phyloP scores from a whole-genome alignment of 192 early-diverging fungal genomes.

The Linnemannia hyalina region DNA sequence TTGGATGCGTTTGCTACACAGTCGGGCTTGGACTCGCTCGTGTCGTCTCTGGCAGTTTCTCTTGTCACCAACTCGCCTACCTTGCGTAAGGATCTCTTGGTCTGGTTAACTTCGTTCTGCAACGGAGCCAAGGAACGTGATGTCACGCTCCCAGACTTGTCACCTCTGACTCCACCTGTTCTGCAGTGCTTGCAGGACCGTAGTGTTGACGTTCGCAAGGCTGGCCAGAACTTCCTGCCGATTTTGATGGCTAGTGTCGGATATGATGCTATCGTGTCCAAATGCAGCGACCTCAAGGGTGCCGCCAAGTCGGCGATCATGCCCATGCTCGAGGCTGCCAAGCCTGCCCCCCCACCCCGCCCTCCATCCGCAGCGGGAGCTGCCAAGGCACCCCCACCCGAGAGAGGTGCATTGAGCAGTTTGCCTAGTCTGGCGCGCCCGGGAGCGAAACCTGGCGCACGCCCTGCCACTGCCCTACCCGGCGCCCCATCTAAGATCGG shows the following conservation, averaged over 20 bases:
- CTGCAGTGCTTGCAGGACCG: conserved; percentile 91
- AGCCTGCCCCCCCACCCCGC: conserved; percentile 63
- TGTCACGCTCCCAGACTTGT: conserved; percentile 70
- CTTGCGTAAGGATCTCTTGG: conserved; percentile 89
- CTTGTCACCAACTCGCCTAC: conserved; percentile 87
- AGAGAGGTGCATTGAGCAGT: conserved; percentile 42
- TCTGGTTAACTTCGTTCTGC: conserved; percentile 80
- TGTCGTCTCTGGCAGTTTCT: conserved; percentile 72
- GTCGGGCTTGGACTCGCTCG: conserved; percentile 76
- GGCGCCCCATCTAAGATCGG: conserved; percentile 28
- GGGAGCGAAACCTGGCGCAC: conserved; percentile 31
- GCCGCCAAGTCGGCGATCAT: conserved; percentile 79
- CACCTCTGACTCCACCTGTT: conserved; percentile 74
- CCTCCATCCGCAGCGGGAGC: conserved; percentile 43
- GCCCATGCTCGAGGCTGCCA: conserved; percentile 81
- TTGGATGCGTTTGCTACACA: conserved; percentile 81
- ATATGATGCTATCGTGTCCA: conserved; percentile 76
- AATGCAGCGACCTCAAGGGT: conserved; percentile 82
- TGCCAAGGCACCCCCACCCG: conserved; percentile 28
- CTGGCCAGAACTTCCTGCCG: conserved; percentile 78
- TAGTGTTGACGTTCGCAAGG: conserved; percentile 90
- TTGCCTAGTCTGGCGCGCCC: conserved; percentile 38
- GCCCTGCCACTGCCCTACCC: conserved; percentile 27
- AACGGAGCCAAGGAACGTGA: conserved; percentile 59
- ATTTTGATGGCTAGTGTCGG: conserved; percentile 79